Conservation (phyloP, 306 rosid genomes). For the Trifolium dubium region DNA sequence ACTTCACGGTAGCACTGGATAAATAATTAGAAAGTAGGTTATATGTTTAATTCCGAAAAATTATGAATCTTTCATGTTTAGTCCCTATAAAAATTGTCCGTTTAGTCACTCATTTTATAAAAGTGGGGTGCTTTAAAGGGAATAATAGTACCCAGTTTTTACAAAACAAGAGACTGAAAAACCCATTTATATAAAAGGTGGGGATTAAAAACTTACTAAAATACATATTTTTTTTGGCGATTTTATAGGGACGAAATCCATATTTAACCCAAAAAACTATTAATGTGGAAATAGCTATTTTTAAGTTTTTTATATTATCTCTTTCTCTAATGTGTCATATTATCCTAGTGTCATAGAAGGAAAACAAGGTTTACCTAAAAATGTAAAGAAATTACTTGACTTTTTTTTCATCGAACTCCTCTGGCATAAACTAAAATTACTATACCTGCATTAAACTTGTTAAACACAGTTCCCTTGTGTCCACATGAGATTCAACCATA, state of each 20-base stretch:
- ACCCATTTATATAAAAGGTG: neutral
- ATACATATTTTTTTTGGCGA: neutral
- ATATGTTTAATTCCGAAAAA: neutral
- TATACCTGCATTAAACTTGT: slow-evolving; percentile 15
- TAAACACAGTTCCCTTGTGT: neutral
- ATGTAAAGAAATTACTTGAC: neutral
- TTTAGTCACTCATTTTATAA: neutral
- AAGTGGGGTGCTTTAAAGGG: neutral
- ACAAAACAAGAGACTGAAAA: neutral
- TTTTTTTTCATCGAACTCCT: slow-evolving; percentile 20
- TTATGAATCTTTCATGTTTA: neutral
- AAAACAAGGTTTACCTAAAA: slow-evolving; percentile 8
- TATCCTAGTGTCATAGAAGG: slow-evolving; percentile 26
- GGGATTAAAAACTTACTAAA: neutral
- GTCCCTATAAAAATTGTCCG: neutral
- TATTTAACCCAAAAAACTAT: neutral
- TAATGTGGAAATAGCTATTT: slow-evolving; percentile 18
- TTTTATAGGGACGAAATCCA: neutral
- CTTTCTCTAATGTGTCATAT: slow-evolving; percentile 24
- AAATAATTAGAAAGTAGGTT: neutral
- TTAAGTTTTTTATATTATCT: slow-evolving; percentile 24
- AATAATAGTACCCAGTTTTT: neutral
- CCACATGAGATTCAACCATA: slow-evolving; percentile 13
- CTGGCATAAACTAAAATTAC: slow-evolving; percentile 20
- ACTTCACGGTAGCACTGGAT: slow-evolving; percentile 28